Evolutionary conservation across 495 filamentous ascomycete species (phyloP), one percentile per base, ranked within the genome.

Genomic region (Talaromyces borbonicus): DNA sequence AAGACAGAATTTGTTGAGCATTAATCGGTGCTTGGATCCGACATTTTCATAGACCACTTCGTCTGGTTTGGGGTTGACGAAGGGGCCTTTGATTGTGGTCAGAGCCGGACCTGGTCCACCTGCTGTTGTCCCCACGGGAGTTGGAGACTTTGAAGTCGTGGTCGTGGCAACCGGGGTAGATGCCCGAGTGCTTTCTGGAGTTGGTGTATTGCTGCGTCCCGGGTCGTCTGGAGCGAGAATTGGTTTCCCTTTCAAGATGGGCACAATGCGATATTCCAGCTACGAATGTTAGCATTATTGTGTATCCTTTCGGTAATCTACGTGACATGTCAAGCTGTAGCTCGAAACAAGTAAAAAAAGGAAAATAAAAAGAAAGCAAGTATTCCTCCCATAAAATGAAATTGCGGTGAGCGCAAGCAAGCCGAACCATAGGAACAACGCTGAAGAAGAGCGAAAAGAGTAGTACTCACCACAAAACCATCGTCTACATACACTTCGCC

Each of bases 1-100:
- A 2, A 49, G 25, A 40, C 54, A 55, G 20, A 39, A 55, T 15
- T 52, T 55, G 31, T 56, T 56, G 4, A 56, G 14, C 25, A 55
- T 48, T 4, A 56, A 23, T 25, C 40, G 48, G 33, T 47, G 52
- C 4, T 40, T 43, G 4, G 41, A 35, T 3, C 52, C 52, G 12
- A 55, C 40, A 23, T 38, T 35, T n/a, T 33, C 46, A 26, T 33
- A 32, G 12, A 55, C 30, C 7, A 55, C 43, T 38, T 47, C 51
- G 19, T 55, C 46, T 15, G 50, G 39, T 14, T 43, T 43, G 11
- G 52, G 50, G 12, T 54, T 38, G 16, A 52, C 43, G n/a, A 54
- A 54, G 0, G 52, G 52, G 3, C 52, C 52, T 14, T 45, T 31
- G 8, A 37, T 35, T 7, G 45, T 25, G 11, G 43, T 16, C 27